Percentiles rank a stretch among this genome's conserved stretches.
phyloP scores from a whole-genome alignment of 768 basidiomycete genomes.

The Baorangia bicolor region DNA sequence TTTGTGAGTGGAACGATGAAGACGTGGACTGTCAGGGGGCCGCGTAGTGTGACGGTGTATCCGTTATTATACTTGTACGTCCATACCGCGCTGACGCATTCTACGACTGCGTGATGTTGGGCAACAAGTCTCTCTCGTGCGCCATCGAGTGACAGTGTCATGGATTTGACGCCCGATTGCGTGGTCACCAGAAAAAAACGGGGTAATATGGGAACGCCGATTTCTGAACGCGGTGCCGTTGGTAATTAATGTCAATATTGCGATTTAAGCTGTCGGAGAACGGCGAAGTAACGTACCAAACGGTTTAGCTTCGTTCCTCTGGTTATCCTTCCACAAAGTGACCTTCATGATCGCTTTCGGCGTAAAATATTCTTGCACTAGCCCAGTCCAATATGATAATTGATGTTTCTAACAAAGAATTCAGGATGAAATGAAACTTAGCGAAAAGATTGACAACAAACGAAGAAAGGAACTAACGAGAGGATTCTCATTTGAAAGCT shows the following conservation, averaged over 20 bases:
- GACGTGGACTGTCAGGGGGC: conserved; percentile 70
- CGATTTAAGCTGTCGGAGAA: conserved; percentile 12
- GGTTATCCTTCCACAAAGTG: conserved; percentile 87
- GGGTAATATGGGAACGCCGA: conserved; percentile 74
- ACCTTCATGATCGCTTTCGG: conserved; percentile 72
- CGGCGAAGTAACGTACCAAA: conserved; percentile 55
- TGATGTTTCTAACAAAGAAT: conserved; percentile 50
- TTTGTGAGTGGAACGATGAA: conserved; percentile 30
- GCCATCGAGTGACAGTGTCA: conserved; percentile 77
- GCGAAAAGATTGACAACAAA: not conserved
- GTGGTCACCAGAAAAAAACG: conserved; percentile 85
- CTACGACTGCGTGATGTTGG: conserved; percentile 50
- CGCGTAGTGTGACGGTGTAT: conserved; percentile 73
- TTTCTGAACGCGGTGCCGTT: conserved; percentile 48
- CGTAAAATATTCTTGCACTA: conserved; percentile 71
- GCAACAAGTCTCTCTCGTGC: conserved; percentile 66
- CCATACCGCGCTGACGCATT: conserved; percentile 75
- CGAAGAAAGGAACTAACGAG: conserved; percentile 31
- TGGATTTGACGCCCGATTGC: conserved; percentile 81
- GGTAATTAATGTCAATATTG: conserved; percentile 8
- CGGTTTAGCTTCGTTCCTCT: conserved; percentile 74
- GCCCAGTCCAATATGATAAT: conserved; percentile 62
- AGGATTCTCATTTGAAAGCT: conserved; percentile 55
- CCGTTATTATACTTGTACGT: conserved; percentile 80
- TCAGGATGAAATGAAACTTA: conserved; percentile 1